Base-by-base conservation (phyloP, 192 early-diverging fungal species). In the Backusella australiensis region DNA sequence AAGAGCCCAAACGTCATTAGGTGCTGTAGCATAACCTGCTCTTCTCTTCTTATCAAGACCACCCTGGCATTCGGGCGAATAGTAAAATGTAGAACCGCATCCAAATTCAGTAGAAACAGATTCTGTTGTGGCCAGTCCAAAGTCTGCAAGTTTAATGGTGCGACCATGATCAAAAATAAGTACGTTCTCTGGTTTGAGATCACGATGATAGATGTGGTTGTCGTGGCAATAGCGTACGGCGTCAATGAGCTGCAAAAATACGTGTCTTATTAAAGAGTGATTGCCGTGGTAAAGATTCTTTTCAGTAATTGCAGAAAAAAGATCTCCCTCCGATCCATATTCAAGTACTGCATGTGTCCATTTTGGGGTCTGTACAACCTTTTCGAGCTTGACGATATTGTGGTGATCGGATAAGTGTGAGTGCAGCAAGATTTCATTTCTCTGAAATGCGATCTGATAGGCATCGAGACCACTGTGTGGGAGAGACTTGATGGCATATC, bases 281-380 rank as follows among this genome's bases (percentile, higher is more conserved):
- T 91, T 89, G 77, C 88, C 89, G 34, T 85, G 68, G 34, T 94
- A 93, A 34, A 86, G 89, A 41, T 93, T 92, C 12, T 91, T 89
- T 35, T 89, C 90, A 11, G 97, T 96, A 77, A 99, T 98, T 49
- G 92, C 91, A 66, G 94, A 94, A 83, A 99, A 99, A 29, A 99
- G 86, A 88, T 99, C 98, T 66, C 98, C 98, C 67, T 96, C 96
- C 12, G 86, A 85, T 19, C 93, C 94, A 79, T 88, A 91, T 84
- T 94, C 93, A 71, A 94, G 86, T 36, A 93, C 85, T 67, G 93
- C 81, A 59, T 93, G 87, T 59, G 93, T 81, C 77, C 87, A 90
- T 67, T 92, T 89, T 59, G 84, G 75, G 6, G 89, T 88, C 42
- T 91, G 91, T 73, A 94, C 85, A 44, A 91, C 83, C 53, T 82